phyloP scores from a whole-genome alignment of 2,329 filamentous ascomycete species.

The Huntiella decipiens region DNA sequence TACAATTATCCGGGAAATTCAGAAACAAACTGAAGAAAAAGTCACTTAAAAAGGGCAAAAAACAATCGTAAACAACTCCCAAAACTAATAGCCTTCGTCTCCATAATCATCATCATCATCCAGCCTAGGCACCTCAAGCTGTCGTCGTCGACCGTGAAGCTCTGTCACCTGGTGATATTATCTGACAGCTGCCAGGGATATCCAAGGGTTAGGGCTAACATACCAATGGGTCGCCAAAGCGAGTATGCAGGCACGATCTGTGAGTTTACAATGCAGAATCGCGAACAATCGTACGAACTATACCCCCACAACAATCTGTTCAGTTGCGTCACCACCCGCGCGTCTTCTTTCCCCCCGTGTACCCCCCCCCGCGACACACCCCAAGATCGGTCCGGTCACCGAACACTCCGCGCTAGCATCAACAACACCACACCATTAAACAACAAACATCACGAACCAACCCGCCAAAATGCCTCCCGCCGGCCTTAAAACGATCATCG shows the following conservation, averaged over 20 bases:
- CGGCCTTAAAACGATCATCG: slow-evolving; percentile 97
- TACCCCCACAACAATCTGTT: too few species aligned
- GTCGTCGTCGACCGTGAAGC: background rate
- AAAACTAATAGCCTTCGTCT: background rate
- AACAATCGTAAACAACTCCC: too few species aligned
- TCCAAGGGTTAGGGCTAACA: too few species aligned
- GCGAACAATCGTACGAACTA: too few species aligned
- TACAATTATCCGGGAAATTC: background rate
- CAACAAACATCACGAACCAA: background rate
- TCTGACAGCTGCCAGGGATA: too few species aligned
- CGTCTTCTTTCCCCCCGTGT: background rate
- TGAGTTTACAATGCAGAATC: too few species aligned
- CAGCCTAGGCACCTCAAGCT: background rate
- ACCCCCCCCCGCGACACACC: background rate
- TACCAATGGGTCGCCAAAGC: too few species aligned
- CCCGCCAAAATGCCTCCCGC: slow-evolving; percentile 39
- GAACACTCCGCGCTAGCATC: background rate
- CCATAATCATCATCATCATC: background rate
- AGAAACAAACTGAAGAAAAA: too few species aligned
- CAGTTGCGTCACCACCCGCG: background rate
- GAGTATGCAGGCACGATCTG: too few species aligned
- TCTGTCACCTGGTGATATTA: background rate
- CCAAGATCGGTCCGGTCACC: background rate
- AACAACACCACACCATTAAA: background rate
- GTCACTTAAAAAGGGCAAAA: too few species aligned